These are phyloP conservation scores for Bretziella fagacearum DNA, from an alignment of 2,329 filamentous ascomycete genomes.

Conservation along the genomic window DNA sequence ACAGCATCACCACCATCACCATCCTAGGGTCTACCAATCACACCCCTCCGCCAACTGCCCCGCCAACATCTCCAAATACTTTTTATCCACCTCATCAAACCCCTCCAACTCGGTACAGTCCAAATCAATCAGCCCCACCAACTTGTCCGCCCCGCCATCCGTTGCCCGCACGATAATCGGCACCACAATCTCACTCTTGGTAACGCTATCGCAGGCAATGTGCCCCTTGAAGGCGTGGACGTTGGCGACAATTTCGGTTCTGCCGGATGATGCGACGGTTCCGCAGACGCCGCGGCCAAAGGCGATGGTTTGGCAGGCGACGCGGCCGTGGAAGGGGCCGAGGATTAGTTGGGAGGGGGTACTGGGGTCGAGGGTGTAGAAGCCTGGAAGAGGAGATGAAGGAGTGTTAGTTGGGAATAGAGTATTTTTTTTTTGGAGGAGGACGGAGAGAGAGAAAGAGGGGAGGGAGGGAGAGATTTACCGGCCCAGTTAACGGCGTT, in stretches of 20 bases:
- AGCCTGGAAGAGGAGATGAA: slow-evolving; percentile 43
- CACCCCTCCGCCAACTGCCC: slow-evolving; percentile 40
- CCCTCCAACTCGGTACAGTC: slow-evolving; percentile 53
- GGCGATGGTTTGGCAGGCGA: slow-evolving; percentile 60
- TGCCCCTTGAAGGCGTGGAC: slow-evolving; percentile 63
- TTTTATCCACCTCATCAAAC: slow-evolving; percentile 52
- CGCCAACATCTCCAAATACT: slow-evolving; percentile 49
- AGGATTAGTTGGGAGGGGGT: slow-evolving; percentile 43
- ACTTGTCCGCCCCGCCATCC: slow-evolving; percentile 23
- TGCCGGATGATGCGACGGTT: slow-evolving; percentile 39
- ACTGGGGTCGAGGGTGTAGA: slow-evolving; percentile 47
- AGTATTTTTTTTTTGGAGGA: not conserved
- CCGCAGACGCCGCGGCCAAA: slow-evolving; percentile 65
- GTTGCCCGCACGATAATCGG: slow-evolving; percentile 36
- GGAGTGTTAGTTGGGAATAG: slow-evolving; percentile 1
- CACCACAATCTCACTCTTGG: slow-evolving; percentile 66
- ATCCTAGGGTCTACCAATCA: slow-evolving; percentile 34
- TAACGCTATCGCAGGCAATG: slow-evolving; percentile 65
- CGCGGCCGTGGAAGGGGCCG: slow-evolving; percentile 65
- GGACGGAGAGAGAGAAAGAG: not conserved
- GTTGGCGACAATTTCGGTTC: slow-evolving; percentile 51
- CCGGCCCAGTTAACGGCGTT: slow-evolving; percentile 61
- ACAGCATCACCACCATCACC: not conserved
- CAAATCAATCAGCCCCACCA: slow-evolving; percentile 63
- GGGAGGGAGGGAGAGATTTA: slow-evolving; percentile 19